Conservation (phyloP, 2,329 filamentous ascomycete species). For the Lecanicillium sp. region DNA sequence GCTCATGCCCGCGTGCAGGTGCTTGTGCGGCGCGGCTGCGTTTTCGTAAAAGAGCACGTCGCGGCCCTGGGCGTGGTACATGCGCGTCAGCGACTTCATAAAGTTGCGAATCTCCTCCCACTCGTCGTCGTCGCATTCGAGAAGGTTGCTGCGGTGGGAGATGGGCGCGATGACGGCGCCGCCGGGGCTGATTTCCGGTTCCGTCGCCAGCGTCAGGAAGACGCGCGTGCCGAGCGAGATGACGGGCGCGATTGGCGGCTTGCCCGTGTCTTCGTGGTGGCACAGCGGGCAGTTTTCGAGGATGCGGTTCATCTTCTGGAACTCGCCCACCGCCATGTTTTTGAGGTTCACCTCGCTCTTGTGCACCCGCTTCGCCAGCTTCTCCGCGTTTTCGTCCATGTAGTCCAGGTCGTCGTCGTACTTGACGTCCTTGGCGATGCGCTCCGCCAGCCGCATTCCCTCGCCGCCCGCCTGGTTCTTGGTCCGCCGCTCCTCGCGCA, state of each 20-base stretch:
- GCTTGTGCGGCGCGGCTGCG: constrained; percentile 70
- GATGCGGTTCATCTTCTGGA: constrained; percentile 80
- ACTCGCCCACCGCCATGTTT: constrained; percentile 79
- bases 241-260: constrained; percentile 74
- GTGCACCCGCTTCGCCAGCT: constrained; percentile 78
- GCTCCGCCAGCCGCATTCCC: constrained; percentile 74
- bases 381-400: constrained; percentile 91
- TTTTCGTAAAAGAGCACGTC: constrained; percentile 98
- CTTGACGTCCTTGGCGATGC: constrained; percentile 87
- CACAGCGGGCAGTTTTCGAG: constrained; percentile 86
- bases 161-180: constrained; percentile 85
- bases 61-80: constrained; percentile 89
- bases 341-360: constrained; percentile 84
- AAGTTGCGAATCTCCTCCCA: constrained; percentile 99
- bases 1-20: constrained; percentile 76
- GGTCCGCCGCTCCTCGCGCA: constrained; percentile 85
- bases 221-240: constrained; percentile 79
- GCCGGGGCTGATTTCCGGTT: constrained; percentile 77
- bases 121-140: constrained; percentile 98
- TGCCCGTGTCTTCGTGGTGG: constrained; percentile 73
- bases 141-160: constrained; percentile 76
- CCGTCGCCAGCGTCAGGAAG: constrained; percentile 81
- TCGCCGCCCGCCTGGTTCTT: constrained; percentile 72
- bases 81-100: constrained; percentile 89
- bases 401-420: constrained; percentile 93